A percentile compares a stretch with the other conserved stretches of the same genome.
Conservation (phyloP, 2,329 filamentous ascomycete genomes). For the Beauveria caledonica region DNA sequence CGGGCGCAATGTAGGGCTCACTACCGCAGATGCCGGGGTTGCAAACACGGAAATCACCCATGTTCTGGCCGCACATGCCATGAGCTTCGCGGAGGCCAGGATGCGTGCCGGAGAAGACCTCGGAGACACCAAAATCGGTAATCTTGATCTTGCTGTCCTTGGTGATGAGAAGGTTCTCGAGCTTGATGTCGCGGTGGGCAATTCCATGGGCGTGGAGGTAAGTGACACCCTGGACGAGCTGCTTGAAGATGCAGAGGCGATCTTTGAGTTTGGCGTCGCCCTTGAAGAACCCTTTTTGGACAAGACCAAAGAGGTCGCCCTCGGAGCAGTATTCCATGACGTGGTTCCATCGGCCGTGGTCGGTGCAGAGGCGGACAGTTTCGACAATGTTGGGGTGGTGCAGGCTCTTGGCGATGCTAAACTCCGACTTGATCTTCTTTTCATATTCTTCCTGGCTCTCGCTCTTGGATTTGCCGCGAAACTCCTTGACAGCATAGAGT, state of each 20-base stretch:
- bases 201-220: constrained; percentile 80
- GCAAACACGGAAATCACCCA: constrained; percentile 63
- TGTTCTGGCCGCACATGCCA: constrained; percentile 65
- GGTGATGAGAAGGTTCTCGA: constrained; percentile 76
- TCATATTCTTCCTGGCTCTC: constrained; percentile 71
- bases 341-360: constrained; percentile 74
- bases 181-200: constrained; percentile 84
- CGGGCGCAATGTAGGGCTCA: constrained; percentile 78
- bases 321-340: constrained; percentile 88
- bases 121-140: constrained; percentile 83
- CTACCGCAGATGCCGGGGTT: constrained; percentile 77
- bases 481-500: constrained; percentile 81
- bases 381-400: constrained; percentile 84
- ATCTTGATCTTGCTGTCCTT: constrained; percentile 80
- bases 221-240: constrained; percentile 71
- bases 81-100: constrained; percentile 66
- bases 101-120: constrained; percentile 76
- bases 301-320: constrained; percentile 70
- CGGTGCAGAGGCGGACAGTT: constrained; percentile 66
- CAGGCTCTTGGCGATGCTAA: constrained; percentile 75
- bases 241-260: constrained; percentile 80
- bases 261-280: constrained; percentile 57
- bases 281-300: constrained; percentile 62
- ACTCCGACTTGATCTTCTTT: constrained; percentile 87
- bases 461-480: constrained; percentile 60